Evolutionary conservation across 2,329 filamentous ascomycete genomes (phyloP), one percentile per base, ranked within the genome.

Genomic region (Bipolaris bicolor): DNA sequence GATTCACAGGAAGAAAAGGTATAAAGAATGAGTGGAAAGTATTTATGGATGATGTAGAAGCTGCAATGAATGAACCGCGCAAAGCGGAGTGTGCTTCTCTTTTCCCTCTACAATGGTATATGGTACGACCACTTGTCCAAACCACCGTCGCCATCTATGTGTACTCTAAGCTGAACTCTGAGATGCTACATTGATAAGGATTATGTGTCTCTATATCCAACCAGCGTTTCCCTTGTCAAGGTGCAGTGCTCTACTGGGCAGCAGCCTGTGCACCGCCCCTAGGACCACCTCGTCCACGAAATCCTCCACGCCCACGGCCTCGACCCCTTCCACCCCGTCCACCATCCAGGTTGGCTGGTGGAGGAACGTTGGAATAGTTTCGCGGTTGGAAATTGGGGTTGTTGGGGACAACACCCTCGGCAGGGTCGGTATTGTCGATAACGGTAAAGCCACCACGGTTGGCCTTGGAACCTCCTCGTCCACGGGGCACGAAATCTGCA

Each of bases 301-400:
- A 67, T 2, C 67, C 72, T 22, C 70, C 73, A 39, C 74, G 64
- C 13, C 70, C 70, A 22, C 71, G 65, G 2, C 72, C 69, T 24
- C 74, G 65, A 7, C 74, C 74, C 31, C 75, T 64, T 15, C 70
- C 64, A 53, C 71, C 66, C 36, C 68, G 62, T 16, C 60, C 55
- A 34, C 63, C 67, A 46, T 77, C 72, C 37, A 77, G 53, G 18
- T 60, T 74, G 16, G 73, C 64, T 5, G 76, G 76, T 6, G 76
- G 76, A 9, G 76, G 72, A 2, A 76, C 75, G 44, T 65, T 73
- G 15, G 65, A 72, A 63, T 78, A 78, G 57, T 68, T 72, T 49
- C 84, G 82, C 4, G 84, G 83, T 26, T 79, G 77, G 75, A 87
- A 87, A 49, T 80, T 78, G 1, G 82, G 83, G 67, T 86, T 86